Conservation (phyloP, 768 basidiomycete genomes). For the Cyclocybe aegerita region DNA sequence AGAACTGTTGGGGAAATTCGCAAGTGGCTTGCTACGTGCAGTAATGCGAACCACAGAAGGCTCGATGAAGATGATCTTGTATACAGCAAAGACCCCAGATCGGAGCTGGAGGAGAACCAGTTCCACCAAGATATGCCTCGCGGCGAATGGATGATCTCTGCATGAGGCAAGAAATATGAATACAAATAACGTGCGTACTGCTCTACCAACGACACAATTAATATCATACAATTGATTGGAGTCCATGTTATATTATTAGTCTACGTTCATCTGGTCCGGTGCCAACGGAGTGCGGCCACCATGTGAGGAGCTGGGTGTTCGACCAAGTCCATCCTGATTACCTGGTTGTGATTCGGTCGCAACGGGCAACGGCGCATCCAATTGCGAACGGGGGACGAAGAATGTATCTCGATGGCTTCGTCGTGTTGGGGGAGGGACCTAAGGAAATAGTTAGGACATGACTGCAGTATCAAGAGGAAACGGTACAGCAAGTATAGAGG, state of each 20-base stretch:
- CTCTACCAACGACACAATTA: constrained; percentile 10
- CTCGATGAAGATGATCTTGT: constrained; percentile 21
- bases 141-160: constrained; percentile 23
- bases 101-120: constrained; percentile 7
- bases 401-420: constrained; percentile 31
- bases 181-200: constrained; percentile 1
- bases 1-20: constrained; percentile 6
- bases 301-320: constrained; percentile 61
- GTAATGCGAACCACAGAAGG: constrained; percentile 10
- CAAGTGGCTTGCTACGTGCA: constrained; percentile 15
- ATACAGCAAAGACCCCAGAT: constrained; percentile 3
- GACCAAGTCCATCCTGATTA: constrained; percentile 31
- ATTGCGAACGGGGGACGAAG: constrained; percentile 39
- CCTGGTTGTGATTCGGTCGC: constrained; percentile 17
- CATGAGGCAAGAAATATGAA: neutral
- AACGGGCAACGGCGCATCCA: constrained; percentile 11
- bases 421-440: constrained; percentile 50
- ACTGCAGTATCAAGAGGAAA: neutral
- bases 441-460: constrained; percentile 8
- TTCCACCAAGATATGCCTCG: constrained; percentile 4
- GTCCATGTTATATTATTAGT: neutral
- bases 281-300: constrained; percentile 53
- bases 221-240: neutral
- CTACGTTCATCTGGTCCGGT: constrained; percentile 15
- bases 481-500: constrained; percentile 50